Base-by-base conservation (phyloP, 768 basidiomycete genomes). In the Psilocybe cyanescens region DNA sequence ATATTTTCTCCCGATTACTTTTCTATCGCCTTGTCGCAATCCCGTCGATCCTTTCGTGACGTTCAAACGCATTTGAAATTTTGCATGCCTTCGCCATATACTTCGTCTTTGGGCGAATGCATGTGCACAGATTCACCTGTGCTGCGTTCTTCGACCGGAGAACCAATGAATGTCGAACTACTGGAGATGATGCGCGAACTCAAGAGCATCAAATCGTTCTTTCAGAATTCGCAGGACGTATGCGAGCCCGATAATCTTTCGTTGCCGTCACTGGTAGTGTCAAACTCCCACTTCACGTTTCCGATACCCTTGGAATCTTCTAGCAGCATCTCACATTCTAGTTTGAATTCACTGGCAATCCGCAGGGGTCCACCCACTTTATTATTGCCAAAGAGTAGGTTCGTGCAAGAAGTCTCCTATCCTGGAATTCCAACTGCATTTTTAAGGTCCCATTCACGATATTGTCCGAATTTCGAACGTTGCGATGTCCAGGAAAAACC, bases 351-450 rank as follows among this genome's bases (percentile, higher is more conserved):
- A 29, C 64, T 79, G 30, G 78, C 80, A 58, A 68, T 68, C 55
- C 75, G 78, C 19, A 71, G 80, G 59, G 79, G 81, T 6, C 73
- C 73, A 44, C 67, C 79, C 17, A 74, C 75, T 1, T 61, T 80
- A 17, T 61, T 69, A 8, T 28, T 68, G 19, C 55, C 69, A 17
- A 71, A 69, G 51, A 57, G 61, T 28, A 55, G 53, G 6, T 53
- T 62, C 44, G 30, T 56, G 1, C 55, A 63, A 5, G 65, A 71
- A 28, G 67, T 72, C 28, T 60, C 70, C 3, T 80, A 81, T 70
- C 79, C 81, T 30, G 73, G 70, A 41, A 78, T 81, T 48, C 81
- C 82, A 30, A 78, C 79, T 16, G 78, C 79, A 35, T 80, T 80
- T 63, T 63, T 79, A 12, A 79, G 81, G 3, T 75, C 77, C 28